Evolutionary conservation across 371 early-diverging fungal genomes (phyloP).

Genomic region (Phascolomyces articulosus): DNA sequence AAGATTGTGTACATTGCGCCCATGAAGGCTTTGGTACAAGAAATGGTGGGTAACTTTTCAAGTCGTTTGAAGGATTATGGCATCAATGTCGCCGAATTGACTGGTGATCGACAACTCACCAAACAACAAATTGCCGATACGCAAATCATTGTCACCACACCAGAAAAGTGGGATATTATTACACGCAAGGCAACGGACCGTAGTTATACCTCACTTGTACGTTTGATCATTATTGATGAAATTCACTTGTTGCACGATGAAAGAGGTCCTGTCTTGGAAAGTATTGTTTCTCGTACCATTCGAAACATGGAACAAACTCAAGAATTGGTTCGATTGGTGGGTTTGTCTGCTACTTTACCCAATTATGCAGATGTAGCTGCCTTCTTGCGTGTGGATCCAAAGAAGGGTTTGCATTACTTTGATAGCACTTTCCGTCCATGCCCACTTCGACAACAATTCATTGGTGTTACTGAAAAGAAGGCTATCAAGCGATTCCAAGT

Average conservation of each 20-base stretch:
- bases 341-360: conserved; percentile 98
- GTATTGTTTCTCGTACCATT: conserved; percentile 93
- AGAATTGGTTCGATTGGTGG: conserved; percentile 93
- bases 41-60: conserved; percentile 95
- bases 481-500: conserved; percentile 91
- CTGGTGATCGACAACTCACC: conserved; percentile 97
- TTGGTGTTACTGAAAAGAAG: conserved; percentile 96
- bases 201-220: conserved; percentile 89
- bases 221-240: conserved; percentile 99
- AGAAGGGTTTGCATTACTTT: conserved; percentile 91
- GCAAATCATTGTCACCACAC: conserved; percentile 99
- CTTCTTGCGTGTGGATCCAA: conserved; percentile 90
- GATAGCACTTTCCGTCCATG: conserved; percentile 93
- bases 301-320: conserved; percentile 91
- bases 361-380: conserved; percentile 98
- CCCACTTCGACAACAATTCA: conserved; percentile 94
- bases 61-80: conserved; percentile 79
- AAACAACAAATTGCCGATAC: conserved; percentile 94
- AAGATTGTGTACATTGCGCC: conserved; percentile 99
- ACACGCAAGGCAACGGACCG: conserved; percentile 96
- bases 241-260: conserved; percentile 99
- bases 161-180: conserved; percentile 99
- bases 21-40: conserved; percentile 99
- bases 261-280: conserved; percentile 98
- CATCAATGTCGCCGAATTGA: conserved; percentile 95